Percentiles rank a stretch among this genome's conserved stretches.
These are phyloP conservation scores for Mariannaea elegans DNA, from an alignment of 2,329 filamentous ascomycete genomes.

Conservation along the genomic window DNA sequence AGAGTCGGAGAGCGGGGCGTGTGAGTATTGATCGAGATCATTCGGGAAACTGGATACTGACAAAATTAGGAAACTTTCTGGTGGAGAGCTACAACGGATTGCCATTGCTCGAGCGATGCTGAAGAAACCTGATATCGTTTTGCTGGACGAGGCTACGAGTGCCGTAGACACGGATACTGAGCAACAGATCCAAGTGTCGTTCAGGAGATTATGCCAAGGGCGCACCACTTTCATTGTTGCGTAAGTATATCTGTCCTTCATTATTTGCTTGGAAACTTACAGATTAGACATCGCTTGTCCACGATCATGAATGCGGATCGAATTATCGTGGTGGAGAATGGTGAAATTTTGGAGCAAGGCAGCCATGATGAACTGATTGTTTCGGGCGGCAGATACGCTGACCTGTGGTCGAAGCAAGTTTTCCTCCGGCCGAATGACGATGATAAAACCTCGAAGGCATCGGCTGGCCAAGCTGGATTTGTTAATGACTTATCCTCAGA, in stretches of 20 bases:
- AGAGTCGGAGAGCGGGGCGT: conserved; percentile 61
- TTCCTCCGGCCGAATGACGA: conserved; percentile 60
- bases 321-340: conserved; percentile 72
- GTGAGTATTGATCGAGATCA: conserved; percentile 38
- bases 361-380: conserved; percentile 67
- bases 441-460: conserved; percentile 30
- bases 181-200: conserved; percentile 71
- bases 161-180: conserved; percentile 78
- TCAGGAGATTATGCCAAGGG: conserved; percentile 64
- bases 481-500: conserved; percentile 51
- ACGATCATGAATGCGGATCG: conserved; percentile 76
- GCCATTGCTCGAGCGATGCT: conserved; percentile 77
- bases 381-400: conserved; percentile 68
- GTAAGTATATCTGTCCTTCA: conserved; percentile 46
- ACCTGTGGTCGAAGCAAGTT: conserved; percentile 72
- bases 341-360: conserved; percentile 70
- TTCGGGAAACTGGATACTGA: conserved; percentile 27
- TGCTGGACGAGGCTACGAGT: conserved; percentile 83
- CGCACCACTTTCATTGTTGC: conserved; percentile 75
- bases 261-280: conserved; percentile 15
- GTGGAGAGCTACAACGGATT: conserved; percentile 72
- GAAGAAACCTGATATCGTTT: conserved; percentile 77
- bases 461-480: conserved; percentile 36
- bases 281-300: conserved; percentile 68
- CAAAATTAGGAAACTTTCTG: conserved; percentile 64